Evolutionary conservation across 495 filamentous ascomycete species (phyloP), one percentile per base, ranked within the genome.

Genomic region (Parathielavia appendiculata): DNA sequence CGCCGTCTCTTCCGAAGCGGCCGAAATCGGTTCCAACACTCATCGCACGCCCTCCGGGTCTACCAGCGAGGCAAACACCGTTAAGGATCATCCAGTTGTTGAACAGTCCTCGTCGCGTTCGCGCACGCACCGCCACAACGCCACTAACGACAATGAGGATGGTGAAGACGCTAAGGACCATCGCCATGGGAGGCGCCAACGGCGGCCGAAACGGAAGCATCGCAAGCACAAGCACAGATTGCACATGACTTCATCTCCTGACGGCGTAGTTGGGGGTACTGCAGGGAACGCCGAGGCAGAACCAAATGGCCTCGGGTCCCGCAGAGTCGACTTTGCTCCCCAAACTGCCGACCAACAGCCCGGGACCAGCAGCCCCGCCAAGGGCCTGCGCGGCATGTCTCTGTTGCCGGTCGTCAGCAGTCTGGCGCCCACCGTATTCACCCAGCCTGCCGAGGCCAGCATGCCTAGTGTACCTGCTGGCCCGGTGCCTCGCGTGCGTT

Each of bases 1-100:
- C 64, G 76, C 78, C 10, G 86, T 86, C 62, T 89, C 86, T 26
- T 81, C 81, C 50, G 83, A 87, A 16, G 85, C 80, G 0, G 73
- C 66, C 19, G 71, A 75, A 3, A 20, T 56, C 13, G 54, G 51
- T 16, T 62, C 61, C 19, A 57, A 58, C 8, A 64, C 59, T 14
- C 71, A 71, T 46, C 65, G 69, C 14, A 70, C 73, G 0, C 67
- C 75, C 0, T 75, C 75, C 1, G 26, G 26, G 6, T 6, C 6
- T 30, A 30, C 26, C 6, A 30, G 26, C 26, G 26, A 30, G 26
- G 26, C 26, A 2, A 30, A 30, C 6, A 30, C 26, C 26, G 26
- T 6, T 6, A 69, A 72, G 30, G 71, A 74, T 4, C 67, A 69
- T n/a, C 56, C 58, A 0, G 64, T 61, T 22, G 66, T 66, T 11